Conservation (phyloP, 139 green algal genomes). For the Haematococcus lacustris region DNA sequence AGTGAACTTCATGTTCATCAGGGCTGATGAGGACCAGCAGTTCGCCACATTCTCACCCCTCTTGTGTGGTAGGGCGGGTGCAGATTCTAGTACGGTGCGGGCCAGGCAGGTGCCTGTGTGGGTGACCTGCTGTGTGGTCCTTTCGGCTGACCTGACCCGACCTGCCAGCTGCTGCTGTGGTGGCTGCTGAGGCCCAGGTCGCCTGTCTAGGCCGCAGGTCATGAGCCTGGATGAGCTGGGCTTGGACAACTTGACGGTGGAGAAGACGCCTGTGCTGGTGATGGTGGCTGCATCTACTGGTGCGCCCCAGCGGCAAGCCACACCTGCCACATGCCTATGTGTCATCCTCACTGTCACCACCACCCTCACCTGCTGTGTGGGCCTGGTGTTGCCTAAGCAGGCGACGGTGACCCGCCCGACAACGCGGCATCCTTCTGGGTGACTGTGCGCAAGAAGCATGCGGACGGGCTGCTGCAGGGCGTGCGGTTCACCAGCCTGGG, state of each 20-base stretch:
- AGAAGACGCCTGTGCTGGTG: conserved; percentile 35
- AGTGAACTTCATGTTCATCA: too few species aligned
- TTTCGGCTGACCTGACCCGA: too few species aligned
- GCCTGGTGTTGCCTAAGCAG: too few species aligned
- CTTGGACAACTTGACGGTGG: conserved; percentile 41
- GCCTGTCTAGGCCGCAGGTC: conserved; percentile 16
- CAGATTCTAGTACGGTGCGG: too few species aligned
- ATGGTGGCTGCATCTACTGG: conserved; percentile 40
- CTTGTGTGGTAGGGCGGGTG: too few species aligned
- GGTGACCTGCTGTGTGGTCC: too few species aligned
- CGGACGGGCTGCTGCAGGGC: conserved; percentile 35
- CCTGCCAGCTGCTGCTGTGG: too few species aligned
- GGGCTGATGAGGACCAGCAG: too few species aligned
- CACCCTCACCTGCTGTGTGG: too few species aligned
- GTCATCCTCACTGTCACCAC: conserved; percentile 63
- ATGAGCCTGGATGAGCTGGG: conserved; percentile 73
- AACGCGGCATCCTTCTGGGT: conserved; percentile 74
- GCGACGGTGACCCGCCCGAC: conserved; percentile 92
- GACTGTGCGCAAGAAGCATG: conserved; percentile 38
- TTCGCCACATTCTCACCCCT: not conserved
- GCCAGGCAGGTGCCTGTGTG: too few species aligned
- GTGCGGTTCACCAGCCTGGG: conserved; percentile 81
- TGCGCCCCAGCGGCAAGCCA: too few species aligned
- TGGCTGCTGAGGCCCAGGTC: too few species aligned
- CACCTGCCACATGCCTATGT: not conserved